Evolutionary conservation across 129 eudicot genomes (phyloP), one percentile per base, ranked within the genome.

Genomic region (carrot (Daucus carota)): DNA sequence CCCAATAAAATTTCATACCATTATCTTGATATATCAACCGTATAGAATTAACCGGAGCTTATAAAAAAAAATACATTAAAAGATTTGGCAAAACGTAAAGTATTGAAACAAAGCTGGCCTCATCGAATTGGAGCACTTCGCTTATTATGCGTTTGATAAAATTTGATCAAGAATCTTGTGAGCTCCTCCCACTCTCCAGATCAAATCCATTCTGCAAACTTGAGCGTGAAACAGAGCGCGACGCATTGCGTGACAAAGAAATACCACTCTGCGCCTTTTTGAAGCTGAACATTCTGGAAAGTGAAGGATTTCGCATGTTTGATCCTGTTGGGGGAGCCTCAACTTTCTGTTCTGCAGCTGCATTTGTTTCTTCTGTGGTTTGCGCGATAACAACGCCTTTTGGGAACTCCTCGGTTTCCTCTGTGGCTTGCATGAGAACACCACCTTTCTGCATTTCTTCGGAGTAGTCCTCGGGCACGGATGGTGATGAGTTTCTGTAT

Each of bases 261-360:
- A 26, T 45, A 12, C 57, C 57, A 4, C 17, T 43, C 38, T 3
- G 32, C 57, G 40, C 26, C 29, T 41, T 26, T 41, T 70, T 70
- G 6, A 70, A 72, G 57, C 54, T 72, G 24, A 13, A 14, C 8
- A 31, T 57, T 28, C 75, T n/a, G 13, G 75, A 42, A 8, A 72
- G 18, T 8, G 75, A 72, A 18, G 75, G 36, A 43, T 72, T 72
- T 43, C 75, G 75, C 57, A 72, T 72, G 24, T 72, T 72, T 43
- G 75, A n/a, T 26, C 57, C 75, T 2, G 20, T 43, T 6, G 75
- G 75, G 3, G 75, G 75, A 13, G 38, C 31, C 42, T 71, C 38
- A n/a, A 8, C 11, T 70, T 70, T 42, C 22, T 41, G 12, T 71
- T 71, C 43, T 13, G n/a, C 22, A 24, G 20, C 52, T 71, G 46